phyloP scores from a whole-genome alignment of 306 rosid species.

The Lablab purpureus region DNA sequence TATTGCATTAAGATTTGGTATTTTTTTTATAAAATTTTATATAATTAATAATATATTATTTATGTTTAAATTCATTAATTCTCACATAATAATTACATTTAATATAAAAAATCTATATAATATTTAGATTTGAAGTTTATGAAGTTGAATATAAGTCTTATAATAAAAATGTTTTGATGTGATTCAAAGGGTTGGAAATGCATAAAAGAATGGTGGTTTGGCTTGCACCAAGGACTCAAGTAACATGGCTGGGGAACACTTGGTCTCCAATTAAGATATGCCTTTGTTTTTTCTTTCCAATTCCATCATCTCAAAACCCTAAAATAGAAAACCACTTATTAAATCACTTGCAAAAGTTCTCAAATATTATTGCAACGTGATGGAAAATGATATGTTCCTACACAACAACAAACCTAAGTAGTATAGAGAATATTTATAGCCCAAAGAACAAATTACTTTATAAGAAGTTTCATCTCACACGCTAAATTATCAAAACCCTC shows the following conservation, averaged over 20 bases:
- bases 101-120: no score
- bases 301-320: background rate
- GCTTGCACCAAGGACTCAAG: constrained; percentile 30
- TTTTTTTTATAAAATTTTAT: no score
- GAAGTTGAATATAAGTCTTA: no score
- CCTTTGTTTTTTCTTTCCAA: constrained; percentile 40
- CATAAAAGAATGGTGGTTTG: constrained; percentile 40
- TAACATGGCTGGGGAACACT: constrained; percentile 51
- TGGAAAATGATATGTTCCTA: constrained; percentile 33
- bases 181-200: constrained; percentile 40
- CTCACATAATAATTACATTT: no score
- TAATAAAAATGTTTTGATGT: no score
- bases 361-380: background rate
- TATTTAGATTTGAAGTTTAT: no score
- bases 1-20: no score
- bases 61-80: no score
- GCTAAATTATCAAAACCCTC: constrained; percentile 3
- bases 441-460: background rate
- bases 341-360: constrained; percentile 34
- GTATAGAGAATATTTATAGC: background rate
- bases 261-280: constrained; percentile 35
- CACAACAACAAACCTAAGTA: constrained; percentile 23
- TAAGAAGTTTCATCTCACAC: background rate
- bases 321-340: constrained; percentile 35
- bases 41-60: no score